Percentiles rank a stretch among this genome's conserved stretches.
These are phyloP conservation scores for Melanopsichium pennsylvanicum DNA, from an alignment of 1,284 basidiomycete species.

Conservation along the genomic window DNA sequence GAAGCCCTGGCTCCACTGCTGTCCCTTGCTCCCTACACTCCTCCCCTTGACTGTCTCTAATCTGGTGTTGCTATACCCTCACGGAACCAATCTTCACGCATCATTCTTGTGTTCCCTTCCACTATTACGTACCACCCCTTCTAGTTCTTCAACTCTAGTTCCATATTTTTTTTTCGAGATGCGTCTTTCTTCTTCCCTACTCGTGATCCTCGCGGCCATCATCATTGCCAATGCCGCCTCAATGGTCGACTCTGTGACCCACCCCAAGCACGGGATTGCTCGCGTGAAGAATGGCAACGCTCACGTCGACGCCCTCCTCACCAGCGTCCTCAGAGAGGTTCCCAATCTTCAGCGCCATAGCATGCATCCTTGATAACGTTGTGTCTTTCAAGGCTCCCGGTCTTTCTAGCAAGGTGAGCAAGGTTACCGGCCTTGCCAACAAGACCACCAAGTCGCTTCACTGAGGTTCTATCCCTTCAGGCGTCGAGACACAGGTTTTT, in stretches of 20 bases:
- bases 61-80: neutral
- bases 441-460: conserved; percentile 8
- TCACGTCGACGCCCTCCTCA: conserved; percentile 14
- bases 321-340: no score
- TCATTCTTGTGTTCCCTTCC: neutral
- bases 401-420: neutral
- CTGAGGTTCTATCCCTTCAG: no score
- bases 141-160: neutral
- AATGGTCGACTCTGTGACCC: conserved; percentile 10
- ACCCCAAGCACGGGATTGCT: conserved; percentile 16
- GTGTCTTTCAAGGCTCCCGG: conserved; percentile 1
- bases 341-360: conserved; percentile 6
- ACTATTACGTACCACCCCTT: neutral
- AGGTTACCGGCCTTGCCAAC: neutral
- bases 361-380: neutral
- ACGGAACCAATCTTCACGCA: neutral
- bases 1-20: conserved; percentile 7
- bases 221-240: conserved; percentile 18
- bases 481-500: no score
- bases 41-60: conserved; percentile 1
- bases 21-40: neutral
- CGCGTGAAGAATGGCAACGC: conserved; percentile 17
- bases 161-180: conserved; percentile 5
- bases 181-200: conserved; percentile 30
- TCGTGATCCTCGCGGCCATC: conserved; percentile 29